Evolutionary conservation across 331 rosid species (phyloP).

Genomic region (Cydonia oblonga): DNA sequence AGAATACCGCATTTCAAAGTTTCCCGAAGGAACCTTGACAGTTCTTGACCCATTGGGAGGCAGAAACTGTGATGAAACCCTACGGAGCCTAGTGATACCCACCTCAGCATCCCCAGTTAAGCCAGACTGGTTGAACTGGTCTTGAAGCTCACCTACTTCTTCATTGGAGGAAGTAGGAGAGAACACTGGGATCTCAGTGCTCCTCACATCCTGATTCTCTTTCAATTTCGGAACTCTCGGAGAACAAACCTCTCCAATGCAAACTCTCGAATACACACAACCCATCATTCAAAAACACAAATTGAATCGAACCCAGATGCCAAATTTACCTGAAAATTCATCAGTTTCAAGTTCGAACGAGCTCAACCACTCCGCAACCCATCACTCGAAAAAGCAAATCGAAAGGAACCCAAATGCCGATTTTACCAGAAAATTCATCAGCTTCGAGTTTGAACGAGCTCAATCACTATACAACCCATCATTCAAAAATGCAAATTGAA

Average conservation of each 20-base stretch:
- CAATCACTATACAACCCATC: constrained; percentile 62
- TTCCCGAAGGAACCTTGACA: constrained; percentile 43
- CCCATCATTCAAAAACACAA: constrained; percentile 47
- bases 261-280: constrained; percentile 78
- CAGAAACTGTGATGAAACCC: constrained; percentile 91
- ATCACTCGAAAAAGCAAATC: constrained; percentile 23
- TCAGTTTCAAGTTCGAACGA: constrained; percentile 12
- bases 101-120: constrained; percentile 54
- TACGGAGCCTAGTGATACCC: constrained; percentile 67
- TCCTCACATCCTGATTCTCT: constrained; percentile 26
- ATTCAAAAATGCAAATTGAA: constrained; percentile 6
- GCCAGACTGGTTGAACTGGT: constrained; percentile 37
- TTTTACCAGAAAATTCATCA: constrained; percentile 30
- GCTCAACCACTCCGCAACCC: constrained; percentile 34
- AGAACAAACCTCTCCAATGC: constrained; percentile 54
- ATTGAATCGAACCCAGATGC: constrained; percentile 19
- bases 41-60: constrained; percentile 81
- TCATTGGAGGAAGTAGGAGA: constrained; percentile 37
- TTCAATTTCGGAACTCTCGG: constrained; percentile 37
- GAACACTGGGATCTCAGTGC: constrained; percentile 19
- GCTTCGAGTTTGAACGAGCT: constrained; percentile 3
- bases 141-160: constrained; percentile 35
- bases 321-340: constrained; percentile 27
- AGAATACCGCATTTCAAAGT: constrained; percentile 60
- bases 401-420: constrained; percentile 19